These are phyloP conservation scores for Stachybotrys chartarum DNA, from an alignment of 2,329 filamentous ascomycete genomes.

Conservation along the genomic window DNA sequence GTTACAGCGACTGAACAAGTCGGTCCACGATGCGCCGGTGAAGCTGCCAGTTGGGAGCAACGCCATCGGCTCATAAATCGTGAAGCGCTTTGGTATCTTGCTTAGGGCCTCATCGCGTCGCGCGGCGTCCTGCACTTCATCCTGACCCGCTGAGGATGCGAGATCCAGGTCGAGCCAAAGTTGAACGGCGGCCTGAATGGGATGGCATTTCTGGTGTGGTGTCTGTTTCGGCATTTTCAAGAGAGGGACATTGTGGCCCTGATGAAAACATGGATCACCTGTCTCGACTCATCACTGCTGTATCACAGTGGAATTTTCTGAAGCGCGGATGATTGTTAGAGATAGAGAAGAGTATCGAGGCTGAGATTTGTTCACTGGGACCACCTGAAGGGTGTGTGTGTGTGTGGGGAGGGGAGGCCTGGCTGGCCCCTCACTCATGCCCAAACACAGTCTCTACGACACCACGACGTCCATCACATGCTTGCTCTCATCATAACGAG, in stretches of 20 bases:
- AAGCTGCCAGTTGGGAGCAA: slow-evolving; percentile 55
- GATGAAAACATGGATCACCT: background rate
- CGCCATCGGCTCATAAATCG: slow-evolving; percentile 53
- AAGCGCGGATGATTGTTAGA: no score
- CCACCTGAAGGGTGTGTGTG: no score
- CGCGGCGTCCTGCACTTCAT: background rate
- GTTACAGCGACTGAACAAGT: slow-evolving; percentile 20
- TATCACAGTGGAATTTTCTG: no score
- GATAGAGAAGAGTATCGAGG: no score
- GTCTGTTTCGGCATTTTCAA: slow-evolving; percentile 17
- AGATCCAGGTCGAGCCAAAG: slow-evolving; percentile 14
- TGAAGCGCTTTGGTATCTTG: slow-evolving; percentile 45
- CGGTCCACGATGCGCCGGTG: slow-evolving; percentile 30
- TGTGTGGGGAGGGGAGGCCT: no score
- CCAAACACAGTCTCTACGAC: no score
- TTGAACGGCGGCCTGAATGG: slow-evolving; percentile 22
- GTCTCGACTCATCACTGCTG: background rate
- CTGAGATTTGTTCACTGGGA: no score
- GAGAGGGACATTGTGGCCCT: background rate
- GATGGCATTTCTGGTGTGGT: slow-evolving; percentile 13
- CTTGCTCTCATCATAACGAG: no score
- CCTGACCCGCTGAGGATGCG: no score
- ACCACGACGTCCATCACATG: no score
- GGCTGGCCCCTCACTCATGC: no score
- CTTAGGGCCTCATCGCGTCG: background rate